Evolutionary conservation across 805 yeast species (phyloP).

Genomic region (Kodamaea hsintzibuensis): DNA sequence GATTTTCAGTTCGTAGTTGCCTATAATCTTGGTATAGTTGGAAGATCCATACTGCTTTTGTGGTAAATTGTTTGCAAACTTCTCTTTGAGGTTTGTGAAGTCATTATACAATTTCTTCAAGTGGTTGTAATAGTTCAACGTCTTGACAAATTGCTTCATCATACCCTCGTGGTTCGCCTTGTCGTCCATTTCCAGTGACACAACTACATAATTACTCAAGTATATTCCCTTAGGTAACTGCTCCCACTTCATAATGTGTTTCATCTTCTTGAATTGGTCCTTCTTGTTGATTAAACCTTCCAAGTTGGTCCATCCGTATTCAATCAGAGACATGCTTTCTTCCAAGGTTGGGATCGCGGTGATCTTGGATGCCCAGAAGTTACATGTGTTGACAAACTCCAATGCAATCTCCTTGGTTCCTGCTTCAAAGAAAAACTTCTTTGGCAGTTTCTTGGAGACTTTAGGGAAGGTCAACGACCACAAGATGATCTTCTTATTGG

Average conservation of each 20-base stretch:
- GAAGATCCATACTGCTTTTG: slow-evolving; percentile 16
- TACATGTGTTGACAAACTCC: slow-evolving; percentile 73
- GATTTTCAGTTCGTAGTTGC: slow-evolving; percentile 43
- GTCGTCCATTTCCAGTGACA: slow-evolving; percentile 18
- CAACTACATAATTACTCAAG: slow-evolving; percentile 33
- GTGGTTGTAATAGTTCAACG: slow-evolving; percentile 42
- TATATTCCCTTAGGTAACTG: slow-evolving; percentile 42
- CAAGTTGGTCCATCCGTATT: slow-evolving; percentile 74
- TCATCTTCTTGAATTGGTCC: slow-evolving; percentile 32
- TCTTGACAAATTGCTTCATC: slow-evolving; percentile 45
- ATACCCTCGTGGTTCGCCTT: slow-evolving; percentile 35
- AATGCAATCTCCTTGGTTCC: slow-evolving; percentile 66
- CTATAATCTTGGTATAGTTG: slow-evolving; percentile 37
- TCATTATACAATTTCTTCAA: slow-evolving; percentile 35
- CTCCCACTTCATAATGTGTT: slow-evolving; percentile 45
- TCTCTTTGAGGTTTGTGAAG: slow-evolving; percentile 30
- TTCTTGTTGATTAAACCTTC: slow-evolving; percentile 29
- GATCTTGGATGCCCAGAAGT: slow-evolving; percentile 87
- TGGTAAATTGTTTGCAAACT: slow-evolving; percentile 32
- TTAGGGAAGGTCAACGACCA: slow-evolving; percentile 63
- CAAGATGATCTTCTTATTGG: slow-evolving; percentile 21
- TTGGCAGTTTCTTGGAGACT: slow-evolving; percentile 32
- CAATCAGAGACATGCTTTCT: slow-evolving; percentile 71
- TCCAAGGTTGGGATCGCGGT: slow-evolving; percentile 75
- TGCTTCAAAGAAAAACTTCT: slow-evolving; percentile 60